Evolutionary conservation across 1,284 basidiomycete genomes (phyloP), one percentile per base, ranked within the genome.

Genomic region (Pterulicium gracile): DNA sequence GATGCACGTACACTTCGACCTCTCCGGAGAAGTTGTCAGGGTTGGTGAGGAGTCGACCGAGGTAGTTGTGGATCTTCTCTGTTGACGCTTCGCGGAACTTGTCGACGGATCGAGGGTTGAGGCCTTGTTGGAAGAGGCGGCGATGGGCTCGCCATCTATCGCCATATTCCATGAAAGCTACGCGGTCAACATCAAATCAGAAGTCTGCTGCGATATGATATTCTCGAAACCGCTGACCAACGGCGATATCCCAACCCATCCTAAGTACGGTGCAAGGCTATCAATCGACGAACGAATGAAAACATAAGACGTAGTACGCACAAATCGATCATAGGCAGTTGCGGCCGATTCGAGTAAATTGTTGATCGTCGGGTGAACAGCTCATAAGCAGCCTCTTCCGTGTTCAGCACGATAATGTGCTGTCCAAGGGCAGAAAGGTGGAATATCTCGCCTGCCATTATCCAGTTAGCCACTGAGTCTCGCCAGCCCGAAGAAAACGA

Each of bases 221-320:
- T 2, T 44, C 51, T 36, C 56, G 44, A 46, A 57, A 55, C 18
- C 54, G 54, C 12, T n/a, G n/a, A 39, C 36, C 7, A 5, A 58
- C 49, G 22, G 55, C 59, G 44, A 62, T 58, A 32, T 56, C 56
- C 61, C 61, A 62, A 24, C 61, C 61, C 58, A 63, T 63, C 49
- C 61, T 62, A 39, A 17, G 4, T 7, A 39, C 7, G 19, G 4
- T 7, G 5, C n/a, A 4, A 7, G 36, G n/a, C n/a, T n/a, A 7
- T 7, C 5, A 39, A 13, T 7, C 36, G 36, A 17, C 15, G n/a
- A n/a, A n/a, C n/a, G n/a, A n/a, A n/a, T n/a, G n/a, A 39, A 7
- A 7, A 5, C 19, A 39, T 18, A 39, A 18, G 15, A 13, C n/a
- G 15, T 15, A 39, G 36, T 18, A 39, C 48, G n/a, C 7, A 53